Evolutionary conservation across 768 basidiomycete species (phyloP).

Genomic region (Amanita pallidorosea): DNA sequence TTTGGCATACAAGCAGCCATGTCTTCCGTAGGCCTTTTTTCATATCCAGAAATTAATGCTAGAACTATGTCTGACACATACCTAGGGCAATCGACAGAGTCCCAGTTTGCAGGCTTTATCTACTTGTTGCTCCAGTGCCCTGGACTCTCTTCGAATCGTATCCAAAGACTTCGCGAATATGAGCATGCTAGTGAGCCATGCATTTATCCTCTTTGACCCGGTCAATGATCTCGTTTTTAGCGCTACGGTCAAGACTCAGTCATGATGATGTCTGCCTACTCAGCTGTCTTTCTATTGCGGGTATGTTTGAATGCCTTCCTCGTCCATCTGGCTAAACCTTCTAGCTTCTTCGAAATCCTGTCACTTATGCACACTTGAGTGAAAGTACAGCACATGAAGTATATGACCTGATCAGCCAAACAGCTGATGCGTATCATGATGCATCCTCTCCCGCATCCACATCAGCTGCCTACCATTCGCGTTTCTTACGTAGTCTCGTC

Average conservation of each 20-base stretch:
- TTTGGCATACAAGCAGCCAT: slow-evolving; percentile 66
- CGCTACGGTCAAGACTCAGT: slow-evolving; percentile 80
- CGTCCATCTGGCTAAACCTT: slow-evolving; percentile 1
- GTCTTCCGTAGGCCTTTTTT: slow-evolving; percentile 32
- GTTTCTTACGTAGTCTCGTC: slow-evolving; percentile 66
- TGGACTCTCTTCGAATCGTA: slow-evolving; percentile 60
- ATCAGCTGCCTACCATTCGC: slow-evolving; percentile 66
- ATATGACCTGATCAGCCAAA: slow-evolving; percentile 50
- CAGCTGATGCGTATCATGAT: slow-evolving; percentile 71
- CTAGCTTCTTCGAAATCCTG: slow-evolving; percentile 62
- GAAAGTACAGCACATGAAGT: slow-evolving; percentile 57
- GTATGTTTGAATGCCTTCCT: slow-evolving; percentile 23
- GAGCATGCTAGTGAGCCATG: slow-evolving; percentile 53
- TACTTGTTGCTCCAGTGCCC: slow-evolving; percentile 65
- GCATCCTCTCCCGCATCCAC: slow-evolving; percentile 57
- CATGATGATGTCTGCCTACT: slow-evolving; percentile 79
- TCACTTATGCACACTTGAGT: slow-evolving; percentile 43
- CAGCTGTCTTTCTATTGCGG: slow-evolving; percentile 70
- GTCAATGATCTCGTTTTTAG: slow-evolving; percentile 24
- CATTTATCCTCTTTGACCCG: background rate
- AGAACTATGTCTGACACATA: slow-evolving; percentile 4
- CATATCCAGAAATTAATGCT: background rate
- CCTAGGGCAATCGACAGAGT: slow-evolving; percentile 42
- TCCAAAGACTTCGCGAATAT: slow-evolving; percentile 64
- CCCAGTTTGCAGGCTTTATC: slow-evolving; percentile 61